Percentiles rank a stretch among this genome's conserved stretches.
Evolutionary conservation across 2,329 filamentous ascomycete genomes (phyloP).

Genomic region (Parasarocladium wereldwijsianum): DNA sequence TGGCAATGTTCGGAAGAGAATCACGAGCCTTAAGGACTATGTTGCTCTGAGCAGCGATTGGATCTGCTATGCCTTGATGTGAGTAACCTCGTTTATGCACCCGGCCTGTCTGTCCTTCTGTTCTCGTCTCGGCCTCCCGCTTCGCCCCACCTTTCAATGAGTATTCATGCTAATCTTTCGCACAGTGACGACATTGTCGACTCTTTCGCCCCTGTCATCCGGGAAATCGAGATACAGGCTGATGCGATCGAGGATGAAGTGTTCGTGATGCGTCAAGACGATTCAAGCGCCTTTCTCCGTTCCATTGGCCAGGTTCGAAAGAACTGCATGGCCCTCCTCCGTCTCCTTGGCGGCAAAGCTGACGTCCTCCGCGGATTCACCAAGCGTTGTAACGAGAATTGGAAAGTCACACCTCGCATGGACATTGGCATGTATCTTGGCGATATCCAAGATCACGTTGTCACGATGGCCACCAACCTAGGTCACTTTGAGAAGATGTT

Average conservation of each 20-base stretch:
- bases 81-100: constrained; percentile 21
- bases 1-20: constrained; percentile 77
- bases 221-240: constrained; percentile 72
- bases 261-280: constrained; percentile 79
- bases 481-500: constrained; percentile 97
- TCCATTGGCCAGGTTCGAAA: constrained; percentile 84
- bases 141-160: too few species aligned
- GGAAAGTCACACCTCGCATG: constrained; percentile 85
- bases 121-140: too few species aligned
- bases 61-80: constrained; percentile 98
- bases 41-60: constrained; percentile 90
- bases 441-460: constrained; percentile 97
- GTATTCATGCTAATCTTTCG: constrained; percentile 15
- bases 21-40: constrained; percentile 86
- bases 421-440: constrained; percentile 94
- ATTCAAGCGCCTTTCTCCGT: constrained; percentile 75
- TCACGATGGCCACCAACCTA: constrained; percentile 97
- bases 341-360: constrained; percentile 90
- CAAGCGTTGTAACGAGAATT: constrained; percentile 97
- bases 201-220: constrained; percentile 80
- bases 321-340: constrained; percentile 85
- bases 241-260: constrained; percentile 93
- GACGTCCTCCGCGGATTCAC: constrained; percentile 96
- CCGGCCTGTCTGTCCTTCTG: neutral
- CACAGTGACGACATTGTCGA: constrained; percentile 88